A percentile compares a stretch with the other conserved stretches of the same genome.
phyloP scores from a whole-genome alignment of 1,284 basidiomycete species.

The Ganoderma boninense region DNA sequence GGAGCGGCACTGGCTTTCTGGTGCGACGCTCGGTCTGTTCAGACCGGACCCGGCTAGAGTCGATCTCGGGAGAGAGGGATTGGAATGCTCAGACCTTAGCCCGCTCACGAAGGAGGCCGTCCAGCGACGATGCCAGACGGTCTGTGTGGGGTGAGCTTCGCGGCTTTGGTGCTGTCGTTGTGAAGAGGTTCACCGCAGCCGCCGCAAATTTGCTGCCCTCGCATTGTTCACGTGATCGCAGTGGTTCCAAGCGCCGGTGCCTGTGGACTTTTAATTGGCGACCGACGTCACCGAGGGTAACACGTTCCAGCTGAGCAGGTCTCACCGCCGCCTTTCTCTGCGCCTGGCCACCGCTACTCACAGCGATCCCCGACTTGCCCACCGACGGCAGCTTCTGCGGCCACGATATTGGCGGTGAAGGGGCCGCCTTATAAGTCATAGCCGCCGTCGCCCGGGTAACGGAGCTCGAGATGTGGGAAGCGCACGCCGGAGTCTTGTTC shows the following conservation, averaged over 20 bases:
- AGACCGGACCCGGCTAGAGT: constrained; percentile 58
- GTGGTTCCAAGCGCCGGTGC: neutral
- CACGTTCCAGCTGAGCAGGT: no score
- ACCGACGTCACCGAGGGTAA: constrained; percentile 10
- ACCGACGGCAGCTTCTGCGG: neutral
- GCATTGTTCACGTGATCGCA: neutral
- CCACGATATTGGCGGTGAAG: neutral
- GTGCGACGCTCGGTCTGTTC: constrained; percentile 57
- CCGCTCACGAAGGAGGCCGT: constrained; percentile 56
- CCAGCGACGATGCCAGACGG: constrained; percentile 23
- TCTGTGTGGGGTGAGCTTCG: constrained; percentile 60
- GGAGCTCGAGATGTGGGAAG: constrained; percentile 4
- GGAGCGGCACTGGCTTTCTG: constrained; percentile 51
- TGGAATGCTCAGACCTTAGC: constrained; percentile 69
- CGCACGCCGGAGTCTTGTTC: neutral
- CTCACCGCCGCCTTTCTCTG: neutral
- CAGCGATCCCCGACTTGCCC: neutral
- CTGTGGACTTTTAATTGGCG: neutral
- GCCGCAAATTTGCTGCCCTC: constrained; percentile 9
- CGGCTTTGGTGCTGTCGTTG: constrained; percentile 56
- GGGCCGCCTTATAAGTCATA: neutral
- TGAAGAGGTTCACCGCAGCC: constrained; percentile 1
- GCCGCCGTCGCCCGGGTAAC: constrained; percentile 13
- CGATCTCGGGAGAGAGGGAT: constrained; percentile 52
- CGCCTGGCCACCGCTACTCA: neutral